phyloP scores from a whole-genome alignment of 176 grass and related monocot species.

The Musa itinerans region DNA sequence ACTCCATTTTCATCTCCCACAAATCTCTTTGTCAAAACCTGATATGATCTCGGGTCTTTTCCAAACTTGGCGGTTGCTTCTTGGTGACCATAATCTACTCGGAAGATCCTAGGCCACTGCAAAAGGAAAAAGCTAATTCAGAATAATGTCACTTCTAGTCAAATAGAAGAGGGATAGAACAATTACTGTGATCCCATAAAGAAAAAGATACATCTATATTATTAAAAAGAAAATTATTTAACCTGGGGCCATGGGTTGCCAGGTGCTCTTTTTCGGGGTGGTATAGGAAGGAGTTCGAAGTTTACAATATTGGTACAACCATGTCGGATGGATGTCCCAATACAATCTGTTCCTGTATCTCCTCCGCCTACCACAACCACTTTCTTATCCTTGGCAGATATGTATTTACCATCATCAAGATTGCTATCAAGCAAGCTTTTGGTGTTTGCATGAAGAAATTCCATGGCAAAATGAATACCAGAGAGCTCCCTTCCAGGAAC shows the following conservation, averaged over 20 bases:
- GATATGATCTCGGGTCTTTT: constrained; percentile 84
- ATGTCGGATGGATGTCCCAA: constrained; percentile 87
- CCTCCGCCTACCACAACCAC: constrained; percentile 95
- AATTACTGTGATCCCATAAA: too few relatives aligned
- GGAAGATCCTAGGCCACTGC: constrained; percentile 88
- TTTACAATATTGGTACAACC: constrained; percentile 72
- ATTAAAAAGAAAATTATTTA: background rate
- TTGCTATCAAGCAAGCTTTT: constrained; percentile 99
- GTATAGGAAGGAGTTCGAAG: constrained; percentile 70
- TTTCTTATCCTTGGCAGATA: constrained; percentile 79
- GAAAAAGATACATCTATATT: background rate
- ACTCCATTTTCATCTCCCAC: constrained; percentile 71
- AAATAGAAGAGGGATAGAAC: too few relatives aligned
- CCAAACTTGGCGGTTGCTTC: constrained; percentile 83
- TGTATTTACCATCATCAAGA: constrained; percentile 84
- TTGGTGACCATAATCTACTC: constrained; percentile 89
- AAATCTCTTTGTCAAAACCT: constrained; percentile 79
- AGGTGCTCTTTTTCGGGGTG: constrained; percentile 58
- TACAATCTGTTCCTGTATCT: constrained; percentile 96
- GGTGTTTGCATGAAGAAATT: constrained; percentile 93
- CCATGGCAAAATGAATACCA: constrained; percentile 93
- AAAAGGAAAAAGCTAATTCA: constrained; percentile 10
- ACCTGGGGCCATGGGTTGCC: constrained; percentile 97
- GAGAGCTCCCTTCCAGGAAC: constrained; percentile 74
- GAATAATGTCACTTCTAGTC: background rate